Conservation (phyloP, 768 basidiomycete genomes). For the Trametes sanguinea region DNA sequence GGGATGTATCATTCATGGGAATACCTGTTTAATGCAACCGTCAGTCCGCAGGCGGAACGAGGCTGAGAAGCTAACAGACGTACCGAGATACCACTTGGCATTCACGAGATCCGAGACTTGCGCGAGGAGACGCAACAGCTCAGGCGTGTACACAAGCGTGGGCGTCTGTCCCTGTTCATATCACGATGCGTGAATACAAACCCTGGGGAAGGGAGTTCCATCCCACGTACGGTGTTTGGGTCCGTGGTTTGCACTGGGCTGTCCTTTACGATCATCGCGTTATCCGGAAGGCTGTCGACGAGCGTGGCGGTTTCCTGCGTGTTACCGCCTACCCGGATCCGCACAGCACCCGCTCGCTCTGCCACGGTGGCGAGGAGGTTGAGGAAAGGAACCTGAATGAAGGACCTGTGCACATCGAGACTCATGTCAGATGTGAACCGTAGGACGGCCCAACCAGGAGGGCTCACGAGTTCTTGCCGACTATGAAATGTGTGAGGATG, state of each 20-base stretch:
- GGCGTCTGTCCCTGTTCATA: conserved; percentile 61
- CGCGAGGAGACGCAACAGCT: conserved; percentile 65
- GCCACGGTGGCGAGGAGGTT: conserved; percentile 77
- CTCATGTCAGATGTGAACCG: background rate
- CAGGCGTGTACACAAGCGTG: conserved; percentile 61
- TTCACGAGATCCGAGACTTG: conserved; percentile 61
- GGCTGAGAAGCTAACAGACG: background rate
- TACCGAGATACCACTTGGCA: conserved; percentile 67
- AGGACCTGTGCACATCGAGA: conserved; percentile 39
- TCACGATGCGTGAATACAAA: background rate
- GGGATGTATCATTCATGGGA: conserved; percentile 65
- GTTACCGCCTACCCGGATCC: conserved; percentile 79
- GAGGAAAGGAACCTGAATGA: conserved; percentile 65
- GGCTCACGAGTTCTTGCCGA: conserved; percentile 54
- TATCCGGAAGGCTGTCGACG: conserved; percentile 50
- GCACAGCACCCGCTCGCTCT: conserved; percentile 60
- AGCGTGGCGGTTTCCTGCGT: conserved; percentile 67
- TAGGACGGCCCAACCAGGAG: background rate
- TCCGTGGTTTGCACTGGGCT: conserved; percentile 11
- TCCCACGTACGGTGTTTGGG: background rate
- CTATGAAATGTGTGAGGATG: conserved; percentile 31
- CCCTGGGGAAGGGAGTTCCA: background rate
- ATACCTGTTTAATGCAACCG: conserved; percentile 39
- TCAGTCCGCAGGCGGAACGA: background rate
- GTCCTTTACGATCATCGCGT: conserved; percentile 53